Conservation (phyloP, 1,139 yeast genomes). For the Kurtzmaniella quercitrusa region DNA sequence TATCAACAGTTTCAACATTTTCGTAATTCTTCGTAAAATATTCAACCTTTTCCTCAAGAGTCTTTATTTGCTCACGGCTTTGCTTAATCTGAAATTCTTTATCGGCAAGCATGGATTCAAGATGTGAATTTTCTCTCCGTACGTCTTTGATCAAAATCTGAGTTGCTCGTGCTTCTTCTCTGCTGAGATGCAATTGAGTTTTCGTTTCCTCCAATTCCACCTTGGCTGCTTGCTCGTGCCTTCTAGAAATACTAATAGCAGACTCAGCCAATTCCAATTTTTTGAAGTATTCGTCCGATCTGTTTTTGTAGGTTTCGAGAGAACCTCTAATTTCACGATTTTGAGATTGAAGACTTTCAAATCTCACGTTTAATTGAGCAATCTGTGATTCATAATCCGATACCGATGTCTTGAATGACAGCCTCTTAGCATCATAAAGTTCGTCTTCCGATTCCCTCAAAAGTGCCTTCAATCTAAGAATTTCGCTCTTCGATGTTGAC, state of each 20-base stretch:
- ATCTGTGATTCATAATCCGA: slow-evolving; percentile 40
- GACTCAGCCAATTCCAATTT: slow-evolving; percentile 80
- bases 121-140: slow-evolving; percentile 48
- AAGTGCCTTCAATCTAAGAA: slow-evolving; percentile 48
- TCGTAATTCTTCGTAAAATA: slow-evolving; percentile 50
- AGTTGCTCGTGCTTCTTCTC: slow-evolving; percentile 56
- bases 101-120: slow-evolving; percentile 61
- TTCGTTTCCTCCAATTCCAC: slow-evolving; percentile 56
- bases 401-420: slow-evolving; percentile 31
- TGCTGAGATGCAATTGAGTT: slow-evolving; percentile 49
- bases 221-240: slow-evolving; percentile 56
- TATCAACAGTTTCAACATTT: slow-evolving; percentile 39
- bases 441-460: slow-evolving; percentile 47
- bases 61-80: slow-evolving; percentile 39
- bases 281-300: slow-evolving; percentile 73
- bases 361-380: slow-evolving; percentile 43
- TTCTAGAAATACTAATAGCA: slow-evolving; percentile 57
- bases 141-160: slow-evolving; percentile 57
- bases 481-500: slow-evolving; percentile 47
- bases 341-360: slow-evolving; percentile 50
- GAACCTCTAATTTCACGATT: slow-evolving; percentile 50
- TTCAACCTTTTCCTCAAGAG: slow-evolving; percentile 48
- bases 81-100: slow-evolving; percentile 53
- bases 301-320: slow-evolving; percentile 58
- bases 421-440: slow-evolving; percentile 36